Conservation (phyloP, 768 basidiomycete genomes). For the Cytidiella melzeri region DNA sequence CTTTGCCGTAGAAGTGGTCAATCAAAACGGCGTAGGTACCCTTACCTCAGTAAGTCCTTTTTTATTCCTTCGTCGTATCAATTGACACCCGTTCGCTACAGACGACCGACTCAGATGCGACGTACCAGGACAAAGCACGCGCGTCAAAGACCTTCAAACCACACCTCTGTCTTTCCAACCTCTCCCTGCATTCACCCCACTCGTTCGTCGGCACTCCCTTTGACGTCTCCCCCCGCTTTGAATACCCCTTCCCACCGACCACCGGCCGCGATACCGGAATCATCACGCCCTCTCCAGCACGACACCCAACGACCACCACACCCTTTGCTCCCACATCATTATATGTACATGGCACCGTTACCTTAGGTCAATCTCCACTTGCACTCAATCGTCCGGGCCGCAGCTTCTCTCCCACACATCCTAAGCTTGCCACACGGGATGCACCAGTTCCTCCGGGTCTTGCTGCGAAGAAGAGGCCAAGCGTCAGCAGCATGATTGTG, state of each 20-base stretch:
- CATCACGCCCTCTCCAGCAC: conserved; percentile 3
- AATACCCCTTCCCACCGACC: conserved; percentile 25
- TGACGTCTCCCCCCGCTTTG: conserved; percentile 27
- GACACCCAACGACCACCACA: conserved; percentile 6
- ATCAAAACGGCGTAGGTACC: conserved; percentile 14
- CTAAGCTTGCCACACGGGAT: conserved; percentile 10
- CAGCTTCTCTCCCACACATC: conserved; percentile 20
- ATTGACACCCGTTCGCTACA: not conserved
- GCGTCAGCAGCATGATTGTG: not conserved
- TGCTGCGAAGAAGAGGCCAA: conserved; percentile 9
- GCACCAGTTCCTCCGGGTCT: conserved; percentile 12
- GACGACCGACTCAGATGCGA: not conserved
- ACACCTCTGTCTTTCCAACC: conserved; percentile 15
- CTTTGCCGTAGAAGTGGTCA: conserved; percentile 19
- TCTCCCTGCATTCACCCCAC: conserved; percentile 27
- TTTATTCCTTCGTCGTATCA: not conserved
- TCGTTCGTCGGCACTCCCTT: conserved; percentile 28
- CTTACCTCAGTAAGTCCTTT: conserved; percentile 15
- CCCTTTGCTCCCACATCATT: conserved; percentile 4
- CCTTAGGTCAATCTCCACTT: not conserved
- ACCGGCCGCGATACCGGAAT: conserved; percentile 7
- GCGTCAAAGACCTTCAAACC: conserved; percentile 12
- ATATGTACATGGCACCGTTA: not conserved
- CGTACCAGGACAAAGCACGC: not conserved
- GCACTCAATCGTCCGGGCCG: conserved; percentile 8